Base-by-base conservation (phyloP, 1,284 basidiomycete genomes). In the Spongiforma sp. region DNA sequence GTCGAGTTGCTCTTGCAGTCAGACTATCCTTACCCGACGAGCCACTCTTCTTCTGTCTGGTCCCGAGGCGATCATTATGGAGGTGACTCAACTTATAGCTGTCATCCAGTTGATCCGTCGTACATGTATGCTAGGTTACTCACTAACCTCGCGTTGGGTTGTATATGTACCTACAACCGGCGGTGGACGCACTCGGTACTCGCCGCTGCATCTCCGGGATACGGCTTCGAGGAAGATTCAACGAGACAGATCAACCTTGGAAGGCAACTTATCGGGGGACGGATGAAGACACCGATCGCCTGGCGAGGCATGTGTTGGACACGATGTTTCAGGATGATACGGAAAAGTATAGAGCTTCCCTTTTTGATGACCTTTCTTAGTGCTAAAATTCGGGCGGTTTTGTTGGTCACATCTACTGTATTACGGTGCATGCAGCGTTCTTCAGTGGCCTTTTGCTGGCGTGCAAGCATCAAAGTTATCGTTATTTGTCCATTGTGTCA, bases 181-280 rank as follows among this genome's bases (percentile, higher is more conserved):
- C 86, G 93, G 11, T 80, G 80, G 19, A 80, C 84, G 0, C 80
- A 83, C 61, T 81, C 86, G 0, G 82, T 84, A 58, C 87, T 96
- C 60, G 67, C 75, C 0, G 67, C 73, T 0, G 74, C 81, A 3
- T 95, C 91, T 69, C 90, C 92, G 0, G 73, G 77, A 9, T 90
- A 91, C 71, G 67, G 59, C 2, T 86, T 95, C 63, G 93, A 95
- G 70, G 73, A 80, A 0, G 85, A 0, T 89, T 96, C 65, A 79
- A 84, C 0, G 94, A 96, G 72, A 80, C 88, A 26, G 94, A 96
- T 74, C 77, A 83, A 30, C 77, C 93, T 1, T 95, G 92, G 91
- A 80, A 79, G 17, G 68, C 85, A 0, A 84, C 89, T 61, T 80
- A 85, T 57, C 83, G 93, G 37, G 94, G 96, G 74, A 84, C 84